These are phyloP conservation scores for Fusarium duplospermum DNA, from an alignment of 2,329 filamentous ascomycete species.

Conservation along the genomic window DNA sequence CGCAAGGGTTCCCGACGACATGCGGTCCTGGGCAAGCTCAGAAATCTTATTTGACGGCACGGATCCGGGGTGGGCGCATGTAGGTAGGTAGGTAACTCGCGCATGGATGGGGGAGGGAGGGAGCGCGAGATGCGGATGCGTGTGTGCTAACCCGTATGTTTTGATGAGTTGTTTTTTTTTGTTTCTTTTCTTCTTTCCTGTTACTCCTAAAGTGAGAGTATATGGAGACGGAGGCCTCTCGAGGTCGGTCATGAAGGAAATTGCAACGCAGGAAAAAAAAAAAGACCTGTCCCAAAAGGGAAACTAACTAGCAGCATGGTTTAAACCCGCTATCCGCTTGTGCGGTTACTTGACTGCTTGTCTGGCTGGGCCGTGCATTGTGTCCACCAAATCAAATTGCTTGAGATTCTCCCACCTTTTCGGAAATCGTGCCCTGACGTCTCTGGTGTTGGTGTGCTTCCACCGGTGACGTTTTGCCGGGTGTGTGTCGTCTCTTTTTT, in stretches of 20 bases:
- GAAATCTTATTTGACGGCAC: not conserved
- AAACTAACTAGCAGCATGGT: conserved; percentile 20
- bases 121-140: not conserved
- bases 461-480: not conserved
- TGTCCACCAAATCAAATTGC: not conserved
- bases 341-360: not conserved
- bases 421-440: not conserved
- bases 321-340: conserved; percentile 7
- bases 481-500: not conserved
- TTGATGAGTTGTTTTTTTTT: conserved; percentile 37
- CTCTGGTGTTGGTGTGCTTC: not conserved
- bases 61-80: not conserved
- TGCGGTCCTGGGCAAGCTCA: conserved; percentile 1
- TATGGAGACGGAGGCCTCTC: conserved; percentile 30
- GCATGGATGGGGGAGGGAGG: not conserved
- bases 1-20: conserved; percentile 9
- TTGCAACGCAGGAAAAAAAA: not conserved
- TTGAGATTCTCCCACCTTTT: not conserved
- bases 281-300: conserved; percentile 23
- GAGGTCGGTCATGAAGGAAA: not conserved
- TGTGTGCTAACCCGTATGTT: not conserved
- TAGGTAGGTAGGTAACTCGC: not conserved
- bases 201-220: not conserved
- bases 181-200: not conserved
- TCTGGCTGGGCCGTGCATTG: not conserved